phyloP scores from a whole-genome alignment of 202 grass and related monocot species.

The Zoysia matrella region DNA sequence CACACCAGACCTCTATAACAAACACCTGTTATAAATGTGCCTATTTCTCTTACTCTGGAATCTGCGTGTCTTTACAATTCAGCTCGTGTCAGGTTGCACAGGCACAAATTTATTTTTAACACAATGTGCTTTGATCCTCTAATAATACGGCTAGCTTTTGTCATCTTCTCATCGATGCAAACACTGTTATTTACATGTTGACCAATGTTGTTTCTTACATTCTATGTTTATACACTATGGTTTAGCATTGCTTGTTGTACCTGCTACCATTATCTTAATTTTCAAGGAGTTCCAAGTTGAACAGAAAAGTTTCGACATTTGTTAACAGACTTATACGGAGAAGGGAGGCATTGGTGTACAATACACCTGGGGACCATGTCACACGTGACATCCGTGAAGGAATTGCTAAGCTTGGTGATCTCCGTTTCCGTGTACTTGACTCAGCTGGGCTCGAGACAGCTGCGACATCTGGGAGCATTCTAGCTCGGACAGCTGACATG shows the following conservation, averaged over 20 bases:
- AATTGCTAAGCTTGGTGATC: conserved; percentile 90
- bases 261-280: background rate
- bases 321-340: conserved; percentile 75
- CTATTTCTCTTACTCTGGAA: background rate
- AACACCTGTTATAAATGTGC: background rate
- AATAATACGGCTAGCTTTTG: background rate
- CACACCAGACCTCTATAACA: background rate
- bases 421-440: conserved; percentile 87
- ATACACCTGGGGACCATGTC: conserved; percentile 95
- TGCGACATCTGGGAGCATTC: conserved; percentile 87
- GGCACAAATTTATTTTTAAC: background rate
- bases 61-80: background rate
- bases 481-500: conserved; percentile 83
- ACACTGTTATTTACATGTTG: conserved; percentile 12
- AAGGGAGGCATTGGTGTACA: conserved; percentile 95
- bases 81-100: conserved; percentile 6
- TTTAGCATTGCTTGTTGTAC: background rate
- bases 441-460: conserved; percentile 94
- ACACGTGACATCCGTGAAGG: conserved; percentile 98
- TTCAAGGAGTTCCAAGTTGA: background rate
- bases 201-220: background rate
- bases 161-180: background rate
- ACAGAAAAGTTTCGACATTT: background rate
- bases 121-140: background rate
- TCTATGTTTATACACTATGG: background rate